A percentile compares a stretch with the other conserved stretches of the same genome.
Conservation (phyloP, 1,284 basidiomycete species). For the Moesziomyces parantarcticus region DNA sequence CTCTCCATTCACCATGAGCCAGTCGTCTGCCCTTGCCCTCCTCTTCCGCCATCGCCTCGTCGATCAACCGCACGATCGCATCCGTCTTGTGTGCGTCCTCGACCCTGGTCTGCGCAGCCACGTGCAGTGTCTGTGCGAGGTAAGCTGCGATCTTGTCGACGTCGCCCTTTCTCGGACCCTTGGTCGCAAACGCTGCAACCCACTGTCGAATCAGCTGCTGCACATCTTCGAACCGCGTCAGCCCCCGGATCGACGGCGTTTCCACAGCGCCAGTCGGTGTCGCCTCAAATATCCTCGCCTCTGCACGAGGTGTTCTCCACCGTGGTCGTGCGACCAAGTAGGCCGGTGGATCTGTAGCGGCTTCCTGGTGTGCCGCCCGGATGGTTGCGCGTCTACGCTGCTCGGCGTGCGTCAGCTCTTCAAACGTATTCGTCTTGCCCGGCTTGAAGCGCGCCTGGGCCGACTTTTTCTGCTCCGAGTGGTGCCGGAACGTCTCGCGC, state of each 20-base stretch:
- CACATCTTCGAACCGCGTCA: constrained; percentile 23
- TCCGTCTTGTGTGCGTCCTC: constrained; percentile 29
- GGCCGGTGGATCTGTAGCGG: constrained; percentile 22
- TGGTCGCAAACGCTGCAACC: constrained; percentile 33
- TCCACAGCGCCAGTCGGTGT: background rate
- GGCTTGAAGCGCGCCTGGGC: constrained; percentile 28
- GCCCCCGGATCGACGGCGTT: constrained; percentile 28
- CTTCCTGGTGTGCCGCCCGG: constrained; percentile 30
- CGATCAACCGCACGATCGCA: constrained; percentile 16
- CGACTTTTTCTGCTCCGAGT: constrained; percentile 34
- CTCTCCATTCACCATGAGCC: constrained; percentile 14
- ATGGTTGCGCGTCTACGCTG: constrained; percentile 38
- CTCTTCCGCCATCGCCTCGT: background rate
- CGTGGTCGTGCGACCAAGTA: constrained; percentile 20
- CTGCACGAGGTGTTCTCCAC: constrained; percentile 1
- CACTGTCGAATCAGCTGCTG: constrained; percentile 38
- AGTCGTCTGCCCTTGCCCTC: background rate
- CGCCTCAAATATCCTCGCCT: constrained; percentile 14
- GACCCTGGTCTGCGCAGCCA: background rate
- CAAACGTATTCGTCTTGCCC: constrained; percentile 22
- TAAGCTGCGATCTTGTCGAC: constrained; percentile 38
- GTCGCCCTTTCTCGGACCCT: constrained; percentile 49
- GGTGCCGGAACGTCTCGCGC: constrained; percentile 45
- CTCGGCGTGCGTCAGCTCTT: constrained; percentile 39
- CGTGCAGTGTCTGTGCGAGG: constrained; percentile 16